Percentiles rank a stretch among this genome's conserved stretches.
Conservation (phyloP, 106 monocot genomes). For the Dioscorea alata region DNA sequence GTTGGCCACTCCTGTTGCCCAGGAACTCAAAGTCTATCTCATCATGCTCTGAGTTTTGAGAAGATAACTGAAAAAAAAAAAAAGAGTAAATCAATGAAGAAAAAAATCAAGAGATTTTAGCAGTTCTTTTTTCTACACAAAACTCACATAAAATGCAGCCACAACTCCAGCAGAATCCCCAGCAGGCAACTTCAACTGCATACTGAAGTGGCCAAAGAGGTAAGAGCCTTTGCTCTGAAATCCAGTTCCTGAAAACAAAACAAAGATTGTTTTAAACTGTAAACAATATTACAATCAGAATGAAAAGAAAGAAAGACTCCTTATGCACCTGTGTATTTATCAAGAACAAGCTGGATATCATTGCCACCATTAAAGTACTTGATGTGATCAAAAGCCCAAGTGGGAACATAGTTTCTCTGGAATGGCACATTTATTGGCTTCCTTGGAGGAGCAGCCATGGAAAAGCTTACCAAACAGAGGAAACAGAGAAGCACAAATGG, state of each 20-base stretch:
- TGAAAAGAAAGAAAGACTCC: not conserved
- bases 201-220: conserved; percentile 47
- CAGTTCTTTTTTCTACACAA: no score
- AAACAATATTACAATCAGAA: not conserved
- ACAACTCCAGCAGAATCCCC: conserved; percentile 49
- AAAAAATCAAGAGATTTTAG: not conserved
- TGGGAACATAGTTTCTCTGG: conserved; percentile 13
- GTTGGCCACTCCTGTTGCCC: conserved; percentile 8
- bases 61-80: conserved; percentile 2
- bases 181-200: conserved; percentile 41
- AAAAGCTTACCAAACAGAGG: not conserved
- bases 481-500: not conserved
- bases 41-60: conserved; percentile 12
- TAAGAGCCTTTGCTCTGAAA: conserved; percentile 35
- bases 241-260: conserved; percentile 24
- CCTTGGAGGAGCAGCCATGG: conserved; percentile 8
- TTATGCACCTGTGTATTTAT: conserved; percentile 15
- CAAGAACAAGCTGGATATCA: conserved; percentile 4
- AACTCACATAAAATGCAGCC: conserved; percentile 43
- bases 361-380: conserved; percentile 17
- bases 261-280: not conserved
- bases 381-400: conserved; percentile 16
- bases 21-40: conserved; percentile 18
- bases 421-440: conserved; percentile 10
- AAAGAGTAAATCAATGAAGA: not conserved